phyloP scores from a whole-genome alignment of 148 eudicot genomes.

The Polygonum aviculare region DNA sequence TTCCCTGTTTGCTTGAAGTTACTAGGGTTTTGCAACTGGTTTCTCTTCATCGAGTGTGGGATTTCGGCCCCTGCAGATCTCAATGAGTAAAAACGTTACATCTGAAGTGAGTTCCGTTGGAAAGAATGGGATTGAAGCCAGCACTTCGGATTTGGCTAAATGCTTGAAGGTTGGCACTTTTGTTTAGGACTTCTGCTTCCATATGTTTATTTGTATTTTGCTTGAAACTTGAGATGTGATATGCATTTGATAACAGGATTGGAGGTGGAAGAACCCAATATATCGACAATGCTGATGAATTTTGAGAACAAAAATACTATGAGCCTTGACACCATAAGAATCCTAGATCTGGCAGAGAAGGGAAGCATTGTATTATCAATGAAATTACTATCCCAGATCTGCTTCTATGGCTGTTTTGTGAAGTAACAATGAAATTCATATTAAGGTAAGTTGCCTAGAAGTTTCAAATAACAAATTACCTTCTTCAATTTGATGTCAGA shows the following conservation, averaged over 20 bases:
- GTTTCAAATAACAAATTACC: conserved; percentile 26
- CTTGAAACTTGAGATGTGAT: not conserved
- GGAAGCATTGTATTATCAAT: too few relatives aligned
- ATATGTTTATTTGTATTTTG: not conserved
- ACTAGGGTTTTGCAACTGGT: conserved; percentile 32
- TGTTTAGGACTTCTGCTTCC: not conserved
- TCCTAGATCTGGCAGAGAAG: conserved; percentile 64
- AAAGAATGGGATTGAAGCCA: conserved; percentile 57
- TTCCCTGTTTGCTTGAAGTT: not conserved
- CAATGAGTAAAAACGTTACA: conserved; percentile 16
- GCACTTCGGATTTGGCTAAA: conserved; percentile 38
- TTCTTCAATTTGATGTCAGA: conserved; percentile 76
- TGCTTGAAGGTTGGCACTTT: conserved; percentile 41
- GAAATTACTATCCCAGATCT: too few relatives aligned
- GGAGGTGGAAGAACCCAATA: conserved; percentile 48
- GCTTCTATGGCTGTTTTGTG: too few relatives aligned
- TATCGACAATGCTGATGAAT: conserved; percentile 86
- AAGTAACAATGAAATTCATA: too few relatives aligned
- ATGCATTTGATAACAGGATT: conserved; percentile 21
- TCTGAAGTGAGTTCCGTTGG: conserved; percentile 42
- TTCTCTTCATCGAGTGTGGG: conserved; percentile 29
- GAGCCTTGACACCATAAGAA: conserved; percentile 85
- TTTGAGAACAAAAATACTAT: conserved; percentile 49
- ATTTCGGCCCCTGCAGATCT: conserved; percentile 19
- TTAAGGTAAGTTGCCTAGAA: not conserved